Evolutionary conservation across 129 eudicot species (phyloP).

Genomic region (Pseudognaphalium luteoalbum): DNA sequence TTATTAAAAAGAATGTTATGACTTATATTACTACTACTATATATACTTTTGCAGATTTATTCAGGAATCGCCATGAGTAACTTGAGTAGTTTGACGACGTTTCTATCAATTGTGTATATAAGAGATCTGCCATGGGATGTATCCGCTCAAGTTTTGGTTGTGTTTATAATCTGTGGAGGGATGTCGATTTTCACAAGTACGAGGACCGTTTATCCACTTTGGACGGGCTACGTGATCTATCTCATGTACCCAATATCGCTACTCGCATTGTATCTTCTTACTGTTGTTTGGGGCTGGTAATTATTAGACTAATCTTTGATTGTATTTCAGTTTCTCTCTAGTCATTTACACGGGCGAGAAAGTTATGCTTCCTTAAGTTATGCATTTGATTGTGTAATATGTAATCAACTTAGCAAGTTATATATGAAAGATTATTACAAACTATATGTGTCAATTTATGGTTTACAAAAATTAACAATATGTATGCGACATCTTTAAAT

Average conservation of each 20-base stretch:
- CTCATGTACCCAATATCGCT: conserved; percentile 54
- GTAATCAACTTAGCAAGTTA: not conserved
- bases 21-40: not conserved
- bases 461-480: not conserved
- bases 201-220: conserved; percentile 49
- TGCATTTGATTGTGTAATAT: not conserved
- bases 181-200: conserved; percentile 47
- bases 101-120: conserved; percentile 46
- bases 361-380: too few species aligned
- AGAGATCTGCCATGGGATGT: conserved; percentile 53
- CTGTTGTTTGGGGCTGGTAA: conserved; percentile 35
- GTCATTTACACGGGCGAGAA: not conserved
- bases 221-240: conserved; percentile 49
- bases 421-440: not conserved
- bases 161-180: conserved; percentile 43
- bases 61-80: conserved; percentile 60
- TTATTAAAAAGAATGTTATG: too few species aligned
- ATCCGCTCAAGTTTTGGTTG: conserved; percentile 60
- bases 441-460: too few species aligned
- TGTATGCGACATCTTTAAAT: not conserved
- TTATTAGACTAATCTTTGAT: not conserved
- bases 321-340: not conserved
- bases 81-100: conserved; percentile 41
- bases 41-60: conserved; percentile 43
- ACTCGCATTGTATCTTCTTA: conserved; percentile 44